These are phyloP conservation scores for Meyerozyma guilliermondii DNA, from an alignment of 1,139 yeast genomes.

Conservation along the genomic window DNA sequence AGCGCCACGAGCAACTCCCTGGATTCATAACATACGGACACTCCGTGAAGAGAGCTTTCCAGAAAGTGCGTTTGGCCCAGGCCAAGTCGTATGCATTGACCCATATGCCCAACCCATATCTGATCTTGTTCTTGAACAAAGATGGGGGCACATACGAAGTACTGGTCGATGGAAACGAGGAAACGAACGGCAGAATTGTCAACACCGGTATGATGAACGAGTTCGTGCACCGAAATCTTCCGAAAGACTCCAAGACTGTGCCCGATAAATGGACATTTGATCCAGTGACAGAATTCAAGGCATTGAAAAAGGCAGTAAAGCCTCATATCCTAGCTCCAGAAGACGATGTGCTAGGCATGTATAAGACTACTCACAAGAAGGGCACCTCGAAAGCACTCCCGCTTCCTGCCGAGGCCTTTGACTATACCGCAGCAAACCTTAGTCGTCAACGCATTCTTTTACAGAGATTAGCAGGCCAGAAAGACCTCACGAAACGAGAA, in stretches of 20 bases:
- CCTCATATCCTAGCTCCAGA: conserved; percentile 6
- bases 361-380: neutral
- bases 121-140: conserved; percentile 8
- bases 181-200: conserved; percentile 6
- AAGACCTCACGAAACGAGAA: conserved; percentile 9
- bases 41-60: conserved; percentile 5
- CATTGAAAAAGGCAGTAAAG: conserved; percentile 7
- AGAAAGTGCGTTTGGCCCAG: conserved; percentile 5
- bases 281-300: conserved; percentile 15
- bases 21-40: conserved; percentile 6
- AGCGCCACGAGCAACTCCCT: conserved; percentile 6
- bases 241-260: conserved; percentile 3
- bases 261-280: conserved; percentile 9
- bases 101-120: conserved; percentile 10
- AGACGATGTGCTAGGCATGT: conserved; percentile 2
- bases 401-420: conserved; percentile 5
- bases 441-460: conserved; percentile 5
- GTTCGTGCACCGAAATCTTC: conserved; percentile 8
- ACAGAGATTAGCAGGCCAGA: conserved; percentile 7
- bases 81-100: conserved; percentile 11
- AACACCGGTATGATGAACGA: conserved; percentile 14
- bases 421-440: conserved; percentile 5
- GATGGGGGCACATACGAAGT: conserved; percentile 13
- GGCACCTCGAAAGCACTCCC: conserved; percentile 4
- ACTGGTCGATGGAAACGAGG: conserved; percentile 8